A percentile compares a stretch with the other conserved stretches of the same genome.
Conservation (phyloP, 805 yeast genomes). For the Candida caryicola region DNA sequence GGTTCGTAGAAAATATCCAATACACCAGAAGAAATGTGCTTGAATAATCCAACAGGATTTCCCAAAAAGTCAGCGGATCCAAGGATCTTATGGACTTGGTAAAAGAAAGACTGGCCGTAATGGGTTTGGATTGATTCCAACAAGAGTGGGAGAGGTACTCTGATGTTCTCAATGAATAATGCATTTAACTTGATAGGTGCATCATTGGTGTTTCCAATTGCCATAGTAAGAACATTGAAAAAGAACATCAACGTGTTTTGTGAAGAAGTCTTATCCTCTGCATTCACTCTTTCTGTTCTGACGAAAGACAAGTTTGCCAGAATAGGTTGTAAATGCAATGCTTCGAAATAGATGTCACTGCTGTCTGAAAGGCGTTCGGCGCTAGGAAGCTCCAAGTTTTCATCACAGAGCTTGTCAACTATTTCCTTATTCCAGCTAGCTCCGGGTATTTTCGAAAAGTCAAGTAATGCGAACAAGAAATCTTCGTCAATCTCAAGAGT, state of each 20-base stretch:
- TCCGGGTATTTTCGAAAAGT: conserved; percentile 77
- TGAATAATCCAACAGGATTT: conserved; percentile 95
- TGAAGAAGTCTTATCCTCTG: conserved; percentile 56
- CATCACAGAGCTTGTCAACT: conserved; percentile 57
- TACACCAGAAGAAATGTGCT: conserved; percentile 90
- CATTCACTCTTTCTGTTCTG: conserved; percentile 75
- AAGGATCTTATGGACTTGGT: conserved; percentile 85
- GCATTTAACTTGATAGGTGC: conserved; percentile 93
- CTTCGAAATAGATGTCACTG: conserved; percentile 86
- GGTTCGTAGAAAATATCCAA: conserved; percentile 97
- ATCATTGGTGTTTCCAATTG: conserved; percentile 93
- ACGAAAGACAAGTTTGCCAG: conserved; percentile 87
- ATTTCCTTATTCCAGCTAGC: conserved; percentile 63
- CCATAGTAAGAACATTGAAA: conserved; percentile 88
- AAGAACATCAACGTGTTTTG: conserved; percentile 72
- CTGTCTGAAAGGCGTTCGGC: conserved; percentile 55
- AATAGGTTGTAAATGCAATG: conserved; percentile 87
- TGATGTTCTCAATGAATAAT: conserved; percentile 78
- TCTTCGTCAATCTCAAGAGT: conserved; percentile 93
- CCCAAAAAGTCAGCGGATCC: conserved; percentile 97
- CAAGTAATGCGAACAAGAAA: conserved; percentile 76
- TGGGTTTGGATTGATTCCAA: conserved; percentile 72
- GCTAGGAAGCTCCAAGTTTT: conserved; percentile 62
- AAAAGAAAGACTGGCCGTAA: conserved; percentile 87
- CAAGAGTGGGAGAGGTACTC: conserved; percentile 79